These are phyloP conservation scores for Saitozyma sp. DNA, from an alignment of 768 basidiomycete species.

Conservation along the genomic window DNA sequence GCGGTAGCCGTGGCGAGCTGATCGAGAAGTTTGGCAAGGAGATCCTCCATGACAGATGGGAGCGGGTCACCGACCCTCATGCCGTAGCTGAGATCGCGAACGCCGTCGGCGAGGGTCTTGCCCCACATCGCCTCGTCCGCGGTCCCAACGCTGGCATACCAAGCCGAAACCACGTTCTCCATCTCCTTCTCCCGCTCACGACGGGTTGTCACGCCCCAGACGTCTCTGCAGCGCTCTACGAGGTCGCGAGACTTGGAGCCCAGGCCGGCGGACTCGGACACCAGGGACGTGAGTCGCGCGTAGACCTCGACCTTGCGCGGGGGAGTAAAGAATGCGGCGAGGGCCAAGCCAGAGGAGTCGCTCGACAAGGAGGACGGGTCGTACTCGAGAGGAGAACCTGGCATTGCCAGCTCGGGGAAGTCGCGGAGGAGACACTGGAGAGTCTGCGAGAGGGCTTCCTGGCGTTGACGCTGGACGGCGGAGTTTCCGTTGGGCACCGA, in stretches of 20 bases:
- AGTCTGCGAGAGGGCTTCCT: slow-evolving; percentile 22
- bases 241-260: slow-evolving; percentile 25
- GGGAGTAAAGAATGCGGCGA: slow-evolving; percentile 31
- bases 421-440: slow-evolving; percentile 20
- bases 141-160: slow-evolving; percentile 31
- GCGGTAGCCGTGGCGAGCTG: slow-evolving; percentile 11
- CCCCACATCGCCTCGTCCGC: slow-evolving; percentile 25
- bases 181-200: slow-evolving; percentile 41
- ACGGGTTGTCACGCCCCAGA: slow-evolving; percentile 43
- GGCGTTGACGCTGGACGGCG: slow-evolving; percentile 15
- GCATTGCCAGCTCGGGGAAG: slow-evolving; percentile 32
- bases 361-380: slow-evolving; percentile 1
- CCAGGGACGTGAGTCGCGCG: slow-evolving; percentile 14
- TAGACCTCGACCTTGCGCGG: slow-evolving; percentile 34
- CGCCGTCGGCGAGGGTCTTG: slow-evolving; percentile 25
- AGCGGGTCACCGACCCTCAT: slow-evolving; percentile 19
- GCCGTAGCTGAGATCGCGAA: slow-evolving; percentile 31
- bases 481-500: slow-evolving; percentile 24
- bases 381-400: slow-evolving; percentile 25
- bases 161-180: slow-evolving; percentile 32
- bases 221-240: slow-evolving; percentile 38
- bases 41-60: slow-evolving; percentile 20
- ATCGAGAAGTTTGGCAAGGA: slow-evolving; percentile 21
- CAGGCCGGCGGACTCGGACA: slow-evolving; percentile 20
- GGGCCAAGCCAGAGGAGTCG: background rate